Conservation (phyloP, 2,329 filamentous ascomycete genomes). For the Diaporthe australafricana region DNA sequence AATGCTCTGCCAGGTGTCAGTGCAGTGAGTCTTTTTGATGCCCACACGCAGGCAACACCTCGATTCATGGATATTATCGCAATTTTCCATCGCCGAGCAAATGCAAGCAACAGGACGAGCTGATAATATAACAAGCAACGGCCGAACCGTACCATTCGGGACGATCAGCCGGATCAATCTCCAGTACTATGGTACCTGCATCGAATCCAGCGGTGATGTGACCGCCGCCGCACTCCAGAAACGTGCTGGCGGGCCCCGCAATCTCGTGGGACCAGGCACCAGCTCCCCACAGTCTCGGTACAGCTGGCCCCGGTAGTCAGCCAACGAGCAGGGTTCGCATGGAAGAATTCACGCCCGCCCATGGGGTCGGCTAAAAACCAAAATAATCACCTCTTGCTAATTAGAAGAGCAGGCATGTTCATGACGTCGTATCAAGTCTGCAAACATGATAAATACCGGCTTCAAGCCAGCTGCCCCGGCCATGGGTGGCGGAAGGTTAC, state of each 20-base stretch:
- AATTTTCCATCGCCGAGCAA: not conserved
- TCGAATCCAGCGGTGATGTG: not conserved
- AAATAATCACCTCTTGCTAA: not conserved
- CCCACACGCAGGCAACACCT: no score
- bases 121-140: not conserved
- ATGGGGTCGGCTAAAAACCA: conserved; percentile 20
- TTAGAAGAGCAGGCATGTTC: not conserved
- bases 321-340: conserved; percentile 26
- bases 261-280: conserved; percentile 21
- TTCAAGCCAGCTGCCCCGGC: not conserved
- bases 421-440: not conserved
- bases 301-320: conserved; percentile 26
- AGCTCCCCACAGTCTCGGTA: conserved; percentile 29
- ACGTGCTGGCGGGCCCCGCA: conserved; percentile 4
- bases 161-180: not conserved
- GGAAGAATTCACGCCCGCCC: conserved; percentile 24
- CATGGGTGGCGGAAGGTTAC: no score
- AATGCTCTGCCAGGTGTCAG: no score
- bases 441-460: conserved; percentile 12
- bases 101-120: not conserved
- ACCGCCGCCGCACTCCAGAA: not conserved
- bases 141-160: not conserved
- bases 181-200: conserved; percentile 2
- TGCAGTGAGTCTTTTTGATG: no score
- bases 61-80: no score